These are phyloP conservation scores for Colletotrichum spinosum DNA, from an alignment of 2,329 filamentous ascomycete genomes.

Conservation along the genomic window DNA sequence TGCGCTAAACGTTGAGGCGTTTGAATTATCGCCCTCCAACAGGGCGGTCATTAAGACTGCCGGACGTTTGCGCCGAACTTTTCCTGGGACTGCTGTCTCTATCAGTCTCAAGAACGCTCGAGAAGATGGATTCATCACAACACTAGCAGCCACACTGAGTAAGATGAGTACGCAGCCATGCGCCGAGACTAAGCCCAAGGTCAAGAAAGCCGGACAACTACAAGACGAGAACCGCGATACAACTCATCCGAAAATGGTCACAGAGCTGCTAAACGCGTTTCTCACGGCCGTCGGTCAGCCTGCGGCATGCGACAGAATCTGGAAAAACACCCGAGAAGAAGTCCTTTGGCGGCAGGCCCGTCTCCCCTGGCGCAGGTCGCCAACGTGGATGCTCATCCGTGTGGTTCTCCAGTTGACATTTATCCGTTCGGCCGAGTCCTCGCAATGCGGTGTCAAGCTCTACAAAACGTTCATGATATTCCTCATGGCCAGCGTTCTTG, in stretches of 20 bases:
- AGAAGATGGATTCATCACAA: slow-evolving; percentile 38
- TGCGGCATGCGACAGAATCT: slow-evolving; percentile 46
- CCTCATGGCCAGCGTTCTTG: slow-evolving; percentile 54
- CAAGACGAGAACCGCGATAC: slow-evolving; percentile 61
- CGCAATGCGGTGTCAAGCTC: slow-evolving; percentile 29
- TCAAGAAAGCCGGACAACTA: slow-evolving; percentile 50
- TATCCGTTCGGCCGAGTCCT: not conserved
- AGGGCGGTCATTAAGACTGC: slow-evolving; percentile 40
- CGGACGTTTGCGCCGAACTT: slow-evolving; percentile 46
- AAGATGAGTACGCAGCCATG: slow-evolving; percentile 45
- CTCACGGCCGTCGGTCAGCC: slow-evolving; percentile 52
- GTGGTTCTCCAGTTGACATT: slow-evolving; percentile 57
- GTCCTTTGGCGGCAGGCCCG: slow-evolving; percentile 52
- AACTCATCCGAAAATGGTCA: slow-evolving; percentile 61
- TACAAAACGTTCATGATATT: slow-evolving; percentile 67
- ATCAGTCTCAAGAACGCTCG: slow-evolving; percentile 38
- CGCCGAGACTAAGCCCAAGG: slow-evolving; percentile 34
- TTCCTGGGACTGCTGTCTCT: slow-evolving; percentile 42
- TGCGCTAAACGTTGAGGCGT: slow-evolving; percentile 45
- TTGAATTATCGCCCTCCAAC: slow-evolving; percentile 49
- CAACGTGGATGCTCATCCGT: slow-evolving; percentile 66
- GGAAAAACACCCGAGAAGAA: slow-evolving; percentile 67
- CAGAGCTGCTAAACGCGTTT: slow-evolving; percentile 57
- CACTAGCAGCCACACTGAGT: slow-evolving; percentile 40
- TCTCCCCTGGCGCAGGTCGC: slow-evolving; percentile 62